Base-by-base conservation (phyloP, 441 rosid species). In the Raphanus hybrid region DNA sequence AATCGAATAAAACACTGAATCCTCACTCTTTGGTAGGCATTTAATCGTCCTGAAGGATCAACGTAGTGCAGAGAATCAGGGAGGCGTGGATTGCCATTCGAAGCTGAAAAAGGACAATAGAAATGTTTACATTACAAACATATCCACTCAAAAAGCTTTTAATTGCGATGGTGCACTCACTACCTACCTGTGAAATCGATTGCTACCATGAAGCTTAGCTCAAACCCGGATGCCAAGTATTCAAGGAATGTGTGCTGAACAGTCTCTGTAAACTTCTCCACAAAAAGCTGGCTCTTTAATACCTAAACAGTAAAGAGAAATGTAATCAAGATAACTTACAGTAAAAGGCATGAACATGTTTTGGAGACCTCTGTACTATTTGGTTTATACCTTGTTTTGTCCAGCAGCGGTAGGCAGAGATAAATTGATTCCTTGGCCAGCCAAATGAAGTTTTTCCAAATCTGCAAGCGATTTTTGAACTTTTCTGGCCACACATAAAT, bases 121-220 rank as follows among this genome's bases (percentile, higher is more conserved):
- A 64, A 11, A 60, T 3, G 34, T 29, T 29, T 29, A 29, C 81
- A 65, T 68, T 64, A 71, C 16, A 12, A 48, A 48, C 54, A 5
- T 48, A 48, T 48, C 4, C 0, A n/a, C 7, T 48, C 54, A 48
- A 45, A 43, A 45, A 41, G 52, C 3, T 45, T 43, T 11, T 1
- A n/a, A n/a, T n/a, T n/a, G n/a, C n/a, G n/a, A n/a, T n/a, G n/a
- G n/a, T n/a, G n/a, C n/a, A n/a, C n/a, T n/a, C n/a, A n/a, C n/a
- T n/a, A n/a, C 34, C 73, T 84, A 93, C 99, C 98, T 37, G 99
- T 95, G 84, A 91, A 95, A 89, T 95, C 99, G 76, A 95, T 79
- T 74, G 99, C 99, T 81, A 90, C 91, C 98, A 95, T 95, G 89
- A 92, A 93, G 85, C 87, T 92, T 65, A 95, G 84, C 77, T 95